phyloP scores from a whole-genome alignment of 208 protist genomes.

The Leishmania gerbilli region DNA sequence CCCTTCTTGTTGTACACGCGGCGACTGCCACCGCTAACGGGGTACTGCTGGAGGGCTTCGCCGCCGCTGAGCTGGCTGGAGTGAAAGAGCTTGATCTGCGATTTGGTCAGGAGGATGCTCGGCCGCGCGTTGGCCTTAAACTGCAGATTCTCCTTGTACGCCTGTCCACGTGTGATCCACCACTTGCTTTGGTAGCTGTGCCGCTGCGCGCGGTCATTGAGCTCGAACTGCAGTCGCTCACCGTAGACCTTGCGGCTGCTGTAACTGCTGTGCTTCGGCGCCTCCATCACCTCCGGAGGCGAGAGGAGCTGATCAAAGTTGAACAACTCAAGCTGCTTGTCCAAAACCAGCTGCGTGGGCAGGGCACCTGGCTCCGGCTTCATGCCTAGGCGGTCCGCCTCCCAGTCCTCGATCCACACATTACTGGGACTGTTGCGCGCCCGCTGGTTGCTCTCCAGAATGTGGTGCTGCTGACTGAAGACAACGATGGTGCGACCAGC shows the following conservation, averaged over 20 bases:
- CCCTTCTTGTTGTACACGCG: slow-evolving; percentile 74
- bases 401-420: slow-evolving; percentile 91
- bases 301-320: slow-evolving; percentile 89
- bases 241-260: slow-evolving; percentile 82
- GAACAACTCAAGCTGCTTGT: slow-evolving; percentile 87
- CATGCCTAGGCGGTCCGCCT: slow-evolving; percentile 67
- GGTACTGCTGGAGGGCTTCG: slow-evolving; percentile 71
- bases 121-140: slow-evolving; percentile 71
- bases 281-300: slow-evolving; percentile 85
- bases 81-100: slow-evolving; percentile 73
- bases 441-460: slow-evolving; percentile 88
- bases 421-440: slow-evolving; percentile 85
- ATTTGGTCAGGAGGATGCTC: slow-evolving; percentile 76
- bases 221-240: slow-evolving; percentile 85
- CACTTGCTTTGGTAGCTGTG: slow-evolving; percentile 85
- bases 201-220: slow-evolving; percentile 86
- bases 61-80: slow-evolving; percentile 77
- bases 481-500: slow-evolving; percentile 70
- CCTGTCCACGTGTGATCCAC: slow-evolving; percentile 79
- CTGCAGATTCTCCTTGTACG: slow-evolving; percentile 80
- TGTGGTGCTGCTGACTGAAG: slow-evolving; percentile 86
- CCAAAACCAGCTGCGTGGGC: slow-evolving; percentile 71
- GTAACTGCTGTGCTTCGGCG: slow-evolving; percentile 88
- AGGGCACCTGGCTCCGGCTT: slow-evolving; percentile 67
- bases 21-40: slow-evolving; percentile 78